Base-by-base conservation (phyloP, 805 yeast species). In the Hermanozyma aechmeae region DNA sequence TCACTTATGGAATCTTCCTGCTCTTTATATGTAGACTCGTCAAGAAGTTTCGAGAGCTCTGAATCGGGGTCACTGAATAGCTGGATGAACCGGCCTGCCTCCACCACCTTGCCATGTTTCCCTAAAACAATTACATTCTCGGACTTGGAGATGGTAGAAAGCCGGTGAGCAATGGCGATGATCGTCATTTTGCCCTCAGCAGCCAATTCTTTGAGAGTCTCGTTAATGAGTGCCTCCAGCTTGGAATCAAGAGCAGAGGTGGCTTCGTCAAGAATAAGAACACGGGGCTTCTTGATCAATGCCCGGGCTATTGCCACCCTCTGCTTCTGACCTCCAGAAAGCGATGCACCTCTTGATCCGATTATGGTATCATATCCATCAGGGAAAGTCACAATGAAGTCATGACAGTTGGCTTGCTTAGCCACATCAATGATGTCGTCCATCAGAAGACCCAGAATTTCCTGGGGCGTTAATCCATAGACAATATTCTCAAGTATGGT, bases 251-350 rank as follows among this genome's bases (percentile, higher is more conserved):
- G 53, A 1, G 81, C 80, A 3, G 79, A 72, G 0, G 81, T 74
- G 5, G 81, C 81, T 44, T 79, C 87, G 42, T 79, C 87, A 31
- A 79, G 56, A 4, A 79, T 65, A 39, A 79, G 54, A 13, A 79
- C 62, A 26, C 69, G 60, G 6, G 87, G 87, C 33, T 71, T 65
- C 35, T 80, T 75, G 32, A 79, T 71, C 35, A 79, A 56, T 2
- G 84, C 83, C 37, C 87, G 58, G 0, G 87, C 87, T 51, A 79
- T 76, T 6, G 86, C 86, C 24, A 79, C 61, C 41, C 85, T 66
- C 55, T 79, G 87, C 48, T 79, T 77, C 50, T 79, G 87, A 9
- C 87, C 87, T 22, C 86, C 87, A 4, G 82, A 74, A 14, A 79
- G 49, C 16, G 73, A 54, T 1, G 75, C 65, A 0, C 80, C 80